A percentile compares a stretch with the other conserved stretches of the same genome.
These are phyloP conservation scores for Ascochyta pisi DNA, from an alignment of 2,329 filamentous ascomycete genomes.

Conservation along the genomic window DNA sequence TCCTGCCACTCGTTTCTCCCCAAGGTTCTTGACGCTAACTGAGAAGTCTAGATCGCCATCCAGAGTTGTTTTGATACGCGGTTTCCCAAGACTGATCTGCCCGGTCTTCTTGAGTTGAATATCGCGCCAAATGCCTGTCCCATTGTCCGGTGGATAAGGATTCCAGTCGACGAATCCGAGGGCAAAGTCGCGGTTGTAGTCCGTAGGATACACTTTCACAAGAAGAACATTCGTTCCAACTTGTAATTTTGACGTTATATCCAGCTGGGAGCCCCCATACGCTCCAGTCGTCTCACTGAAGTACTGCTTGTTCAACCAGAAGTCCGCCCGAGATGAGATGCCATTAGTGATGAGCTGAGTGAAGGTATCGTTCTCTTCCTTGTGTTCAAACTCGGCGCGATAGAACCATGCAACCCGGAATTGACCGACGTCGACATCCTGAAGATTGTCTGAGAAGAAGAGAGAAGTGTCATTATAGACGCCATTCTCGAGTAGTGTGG, in stretches of 20 bases:
- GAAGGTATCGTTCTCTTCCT: conserved; percentile 13
- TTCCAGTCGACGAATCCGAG: conserved; percentile 70
- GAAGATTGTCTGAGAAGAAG: conserved; percentile 63
- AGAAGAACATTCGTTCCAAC: conserved; percentile 58
- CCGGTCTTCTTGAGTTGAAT: conserved; percentile 64
- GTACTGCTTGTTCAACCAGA: conserved; percentile 64
- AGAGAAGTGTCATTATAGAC: conserved; percentile 61
- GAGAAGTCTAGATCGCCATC: conserved; percentile 28
- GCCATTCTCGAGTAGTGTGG: conserved; percentile 60
- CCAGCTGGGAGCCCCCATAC: conserved; percentile 63
- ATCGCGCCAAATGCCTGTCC: conserved; percentile 68
- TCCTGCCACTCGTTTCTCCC: not conserved
- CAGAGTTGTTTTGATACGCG: conserved; percentile 26
- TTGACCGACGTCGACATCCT: conserved; percentile 53
- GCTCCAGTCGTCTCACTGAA: conserved; percentile 62
- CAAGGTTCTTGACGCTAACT: conserved; percentile 33
- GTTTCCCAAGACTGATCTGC: conserved; percentile 49
- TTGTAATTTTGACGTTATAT: conserved; percentile 57
- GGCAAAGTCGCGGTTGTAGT: conserved; percentile 66
- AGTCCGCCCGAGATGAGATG: conserved; percentile 66
- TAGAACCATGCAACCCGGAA: conserved; percentile 67
- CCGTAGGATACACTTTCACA: conserved; percentile 63
- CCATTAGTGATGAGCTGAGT: conserved; percentile 64
- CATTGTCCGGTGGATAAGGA: conserved; percentile 66
- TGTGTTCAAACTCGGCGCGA: conserved; percentile 55